phyloP scores from a whole-genome alignment of 306 rosid genomes.

The Fragaria nilgerrensis region DNA sequence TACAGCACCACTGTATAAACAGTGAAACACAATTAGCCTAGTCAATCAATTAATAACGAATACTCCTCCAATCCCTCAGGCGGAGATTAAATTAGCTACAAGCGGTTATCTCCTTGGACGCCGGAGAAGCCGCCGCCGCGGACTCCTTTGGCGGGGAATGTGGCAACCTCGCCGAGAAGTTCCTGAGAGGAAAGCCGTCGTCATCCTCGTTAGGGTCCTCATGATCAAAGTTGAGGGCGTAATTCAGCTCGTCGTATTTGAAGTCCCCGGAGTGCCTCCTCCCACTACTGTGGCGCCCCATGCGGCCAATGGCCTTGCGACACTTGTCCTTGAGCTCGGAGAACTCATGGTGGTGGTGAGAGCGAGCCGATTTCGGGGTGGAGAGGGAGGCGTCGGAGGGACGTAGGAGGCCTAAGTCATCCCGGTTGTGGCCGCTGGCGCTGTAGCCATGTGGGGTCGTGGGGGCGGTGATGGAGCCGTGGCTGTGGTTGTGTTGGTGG shows the following conservation, averaged over 20 bases:
- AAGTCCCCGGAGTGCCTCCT: conserved; percentile 72
- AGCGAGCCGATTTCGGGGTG: neutral
- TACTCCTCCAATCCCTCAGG: neutral
- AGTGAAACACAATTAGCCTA: neutral
- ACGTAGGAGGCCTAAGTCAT: conserved; percentile 29
- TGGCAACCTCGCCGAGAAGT: conserved; percentile 61
- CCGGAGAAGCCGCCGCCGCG: conserved; percentile 23
- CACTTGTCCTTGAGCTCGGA: conserved; percentile 45
- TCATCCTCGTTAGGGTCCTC: conserved; percentile 29
- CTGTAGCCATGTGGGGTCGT: neutral
- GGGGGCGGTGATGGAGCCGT: conserved; percentile 8
- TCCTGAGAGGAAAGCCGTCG: conserved; percentile 24
- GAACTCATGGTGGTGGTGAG: conserved; percentile 26
- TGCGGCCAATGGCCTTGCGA: conserved; percentile 39
- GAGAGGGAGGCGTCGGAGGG: conserved; percentile 28
- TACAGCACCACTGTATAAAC: neutral
- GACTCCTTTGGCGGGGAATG: conserved; percentile 13
- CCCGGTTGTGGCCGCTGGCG: neutral
- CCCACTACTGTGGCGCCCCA: conserved; percentile 33
- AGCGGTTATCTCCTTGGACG: conserved; percentile 12
- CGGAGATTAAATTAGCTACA: neutral
- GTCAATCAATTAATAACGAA: neutral
- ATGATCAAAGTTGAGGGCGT: conserved; percentile 67
- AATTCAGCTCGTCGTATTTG: conserved; percentile 67
- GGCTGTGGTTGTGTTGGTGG: neutral